Conservation (phyloP, 345 rosid genomes). For the Hibiscus mutabilis region DNA sequence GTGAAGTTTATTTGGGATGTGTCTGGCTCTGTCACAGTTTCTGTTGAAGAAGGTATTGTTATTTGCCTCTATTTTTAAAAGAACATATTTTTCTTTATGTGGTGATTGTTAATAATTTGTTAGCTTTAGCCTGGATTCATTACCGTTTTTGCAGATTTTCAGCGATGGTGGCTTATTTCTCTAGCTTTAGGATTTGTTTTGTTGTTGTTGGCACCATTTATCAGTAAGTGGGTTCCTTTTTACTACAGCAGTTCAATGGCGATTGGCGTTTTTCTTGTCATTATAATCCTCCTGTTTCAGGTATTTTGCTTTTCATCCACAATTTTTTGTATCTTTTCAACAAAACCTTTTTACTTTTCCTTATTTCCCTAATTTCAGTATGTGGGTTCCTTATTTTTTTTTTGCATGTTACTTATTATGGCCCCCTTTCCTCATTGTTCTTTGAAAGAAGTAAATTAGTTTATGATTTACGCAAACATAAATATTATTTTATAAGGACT, state of each 20-base stretch:
- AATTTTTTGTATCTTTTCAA: background rate
- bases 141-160: slow-evolving; percentile 47
- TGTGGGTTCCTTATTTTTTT: no score
- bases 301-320: slow-evolving; percentile 25
- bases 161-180: slow-evolving; percentile 69
- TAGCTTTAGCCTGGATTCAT: background rate
- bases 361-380: no score
- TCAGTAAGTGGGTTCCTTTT: slow-evolving; percentile 89
- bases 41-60: slow-evolving; percentile 52
- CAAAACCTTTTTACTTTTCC: no score
- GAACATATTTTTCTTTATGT: background rate
- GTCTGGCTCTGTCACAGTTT: slow-evolving; percentile 40
- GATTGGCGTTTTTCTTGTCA: slow-evolving; percentile 78
- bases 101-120: background rate
- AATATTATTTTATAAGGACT: background rate
- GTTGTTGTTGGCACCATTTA: slow-evolving; percentile 61
- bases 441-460: background rate
- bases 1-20: slow-evolving; percentile 48
- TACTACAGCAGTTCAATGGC: slow-evolving; percentile 92
- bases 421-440: background rate
- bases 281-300: slow-evolving; percentile 77
- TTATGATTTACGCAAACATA: background rate
- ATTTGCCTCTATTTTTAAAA: background rate
- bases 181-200: slow-evolving; percentile 56
- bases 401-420: background rate